Conservation (phyloP, 2,329 filamentous ascomycete species). For the Onygena corvina region DNA sequence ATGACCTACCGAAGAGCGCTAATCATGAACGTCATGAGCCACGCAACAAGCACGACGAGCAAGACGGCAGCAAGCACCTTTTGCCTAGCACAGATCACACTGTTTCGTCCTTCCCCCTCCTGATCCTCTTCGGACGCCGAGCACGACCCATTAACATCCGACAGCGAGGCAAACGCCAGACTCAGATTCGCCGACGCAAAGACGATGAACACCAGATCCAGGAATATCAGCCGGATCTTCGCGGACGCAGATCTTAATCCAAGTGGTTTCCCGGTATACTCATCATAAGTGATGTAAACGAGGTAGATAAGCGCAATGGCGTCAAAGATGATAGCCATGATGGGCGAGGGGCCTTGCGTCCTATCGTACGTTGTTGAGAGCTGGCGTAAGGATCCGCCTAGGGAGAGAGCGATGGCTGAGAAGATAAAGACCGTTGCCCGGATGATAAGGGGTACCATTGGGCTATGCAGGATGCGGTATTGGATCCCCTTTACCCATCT, state of each 20-base stretch:
- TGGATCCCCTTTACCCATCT: slow-evolving; percentile 50
- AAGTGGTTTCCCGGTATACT: slow-evolving; percentile 87
- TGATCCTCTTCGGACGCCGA: slow-evolving; percentile 35
- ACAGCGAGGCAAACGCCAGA: slow-evolving; percentile 74
- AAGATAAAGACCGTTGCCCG: slow-evolving; percentile 73
- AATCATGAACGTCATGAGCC: slow-evolving; percentile 79
- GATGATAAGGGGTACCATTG: slow-evolving; percentile 73
- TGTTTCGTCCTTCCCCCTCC: slow-evolving; percentile 24
- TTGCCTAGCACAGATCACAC: slow-evolving; percentile 49
- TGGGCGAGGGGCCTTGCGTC: slow-evolving; percentile 59
- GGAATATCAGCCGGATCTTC: slow-evolving; percentile 78
- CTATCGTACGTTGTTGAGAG: slow-evolving; percentile 39
- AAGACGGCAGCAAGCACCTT: slow-evolving; percentile 66
- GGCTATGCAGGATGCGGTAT: slow-evolving; percentile 61
- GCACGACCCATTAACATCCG: slow-evolving; percentile 49
- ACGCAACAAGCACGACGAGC: slow-evolving; percentile 71
- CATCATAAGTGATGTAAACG: slow-evolving; percentile 87
- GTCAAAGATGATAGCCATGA: slow-evolving; percentile 83
- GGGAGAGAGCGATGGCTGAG: slow-evolving; percentile 65
- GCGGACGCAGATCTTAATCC: slow-evolving; percentile 71
- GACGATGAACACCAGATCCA: slow-evolving; percentile 93
- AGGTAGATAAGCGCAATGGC: slow-evolving; percentile 81
- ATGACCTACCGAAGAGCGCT: slow-evolving; percentile 29
- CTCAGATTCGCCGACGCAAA: slow-evolving; percentile 91
- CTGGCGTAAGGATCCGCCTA: slow-evolving; percentile 63